Base-by-base conservation (phyloP, 345 rosid species). In the Dimocarpus longan region DNA sequence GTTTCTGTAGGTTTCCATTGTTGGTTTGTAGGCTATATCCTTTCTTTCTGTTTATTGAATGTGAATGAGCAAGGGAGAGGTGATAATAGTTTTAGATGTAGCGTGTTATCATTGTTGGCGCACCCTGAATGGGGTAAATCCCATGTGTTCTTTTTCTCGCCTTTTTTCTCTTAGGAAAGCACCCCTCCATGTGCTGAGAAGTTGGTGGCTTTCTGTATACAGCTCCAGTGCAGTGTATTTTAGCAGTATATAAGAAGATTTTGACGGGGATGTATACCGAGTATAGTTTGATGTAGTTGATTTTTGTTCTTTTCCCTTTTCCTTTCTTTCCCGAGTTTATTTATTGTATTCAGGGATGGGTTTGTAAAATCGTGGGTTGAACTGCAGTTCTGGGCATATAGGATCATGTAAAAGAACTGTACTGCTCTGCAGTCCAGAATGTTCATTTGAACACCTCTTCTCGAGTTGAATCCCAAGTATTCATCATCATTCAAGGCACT, bases 221-320 rank as follows among this genome's bases (percentile, higher is more conserved):
- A 85, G 79, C 81, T 84, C 80, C 67, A 77, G 43, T 85, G 88
- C 67, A 77, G 48, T 85, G 89, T 88, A 89, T 85, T 86, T 78
- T 88, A 84, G 82, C 69, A 72, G 70, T 86, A 82, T 78, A 86
- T 89, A 87, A 65, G 81, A 76, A 80, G 88, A 78, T 85, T 89
- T 89, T 86, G 86, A 48, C 56, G 82, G 82, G 82, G 81, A 72
- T 87, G 84, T 82, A 79, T 82, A 82, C 85, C 39, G 79, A 84
- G 88, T 83, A 80, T 79, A 78, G 81, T 71, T 77, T 80, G 76
- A 24, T 71, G 86, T 52, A 75, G 77, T 73, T 65, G 73, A 62
- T 68, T 37, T 18, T 73, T 68, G 74, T 76, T 70, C 75, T 73
- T 74, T 79, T 73, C 40, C 52, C 6, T 54, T 64, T 63, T 28